Conservation (phyloP, 2,329 filamentous ascomycete species). For the Arthrobotrys entomopaga region DNA sequence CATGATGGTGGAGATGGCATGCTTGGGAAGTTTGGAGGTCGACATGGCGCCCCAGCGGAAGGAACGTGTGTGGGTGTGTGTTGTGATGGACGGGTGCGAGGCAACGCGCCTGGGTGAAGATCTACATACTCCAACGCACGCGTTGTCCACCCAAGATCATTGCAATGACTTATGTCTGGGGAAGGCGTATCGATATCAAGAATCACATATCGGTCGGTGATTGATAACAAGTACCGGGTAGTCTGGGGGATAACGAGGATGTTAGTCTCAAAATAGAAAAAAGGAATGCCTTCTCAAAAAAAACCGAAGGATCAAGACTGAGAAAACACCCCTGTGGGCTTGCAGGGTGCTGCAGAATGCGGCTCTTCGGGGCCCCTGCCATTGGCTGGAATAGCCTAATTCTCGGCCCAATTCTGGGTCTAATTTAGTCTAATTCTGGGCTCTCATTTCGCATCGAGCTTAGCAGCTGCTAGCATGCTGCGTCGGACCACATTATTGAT, state of each 20-base stretch:
- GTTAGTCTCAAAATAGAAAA: background rate
- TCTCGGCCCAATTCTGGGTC: too few relatives aligned
- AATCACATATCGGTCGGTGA: too few relatives aligned
- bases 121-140: background rate
- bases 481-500: constrained; percentile 14
- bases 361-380: constrained; percentile 9
- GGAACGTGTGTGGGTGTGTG: too few relatives aligned
- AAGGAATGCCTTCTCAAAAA: background rate
- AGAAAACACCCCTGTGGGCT: background rate
- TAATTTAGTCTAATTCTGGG: background rate
- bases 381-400: constrained; percentile 9
- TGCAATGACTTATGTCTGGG: background rate
- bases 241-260: background rate
- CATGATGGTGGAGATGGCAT: background rate
- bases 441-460: constrained; percentile 18
- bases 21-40: background rate
- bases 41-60: background rate
- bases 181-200: too few relatives aligned
- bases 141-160: background rate
- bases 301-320: constrained; percentile 9
- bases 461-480: too few relatives aligned
- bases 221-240: background rate
- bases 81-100: background rate
- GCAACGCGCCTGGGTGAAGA: background rate
- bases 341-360: constrained; percentile 8